phyloP scores from a whole-genome alignment of 2,329 filamentous ascomycete genomes.

The Claviceps arundinis region DNA sequence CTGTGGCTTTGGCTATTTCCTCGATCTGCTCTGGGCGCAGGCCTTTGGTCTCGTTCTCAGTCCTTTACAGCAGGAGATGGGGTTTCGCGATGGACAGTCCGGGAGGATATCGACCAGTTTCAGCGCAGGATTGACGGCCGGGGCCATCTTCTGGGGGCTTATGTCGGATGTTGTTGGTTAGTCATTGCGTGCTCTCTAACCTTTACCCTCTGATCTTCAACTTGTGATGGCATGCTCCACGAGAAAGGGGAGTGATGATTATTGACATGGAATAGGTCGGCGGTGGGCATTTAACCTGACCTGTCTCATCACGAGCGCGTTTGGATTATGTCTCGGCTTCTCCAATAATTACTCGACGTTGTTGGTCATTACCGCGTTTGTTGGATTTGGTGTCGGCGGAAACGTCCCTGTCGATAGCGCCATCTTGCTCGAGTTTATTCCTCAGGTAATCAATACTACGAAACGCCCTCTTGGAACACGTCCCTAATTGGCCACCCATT shows the following conservation, averaged over 20 bases:
- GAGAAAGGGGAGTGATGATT: too few species aligned
- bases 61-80: conserved; percentile 42
- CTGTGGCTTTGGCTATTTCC: conserved; percentile 40
- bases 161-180: conserved; percentile 35
- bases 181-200: background rate
- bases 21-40: conserved; percentile 45
- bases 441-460: conserved; percentile 13
- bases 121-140: conserved; percentile 28
- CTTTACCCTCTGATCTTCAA: too few species aligned
- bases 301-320: conserved; percentile 38
- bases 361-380: conserved; percentile 38
- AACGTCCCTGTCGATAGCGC: conserved; percentile 44
- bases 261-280: conserved; percentile 17
- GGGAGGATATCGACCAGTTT: conserved; percentile 41
- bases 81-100: conserved; percentile 26
- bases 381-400: conserved; percentile 38
- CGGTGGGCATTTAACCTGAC: conserved; percentile 46
- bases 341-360: conserved; percentile 36
- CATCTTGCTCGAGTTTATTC: conserved; percentile 42
- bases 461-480: too few species aligned
- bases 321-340: conserved; percentile 37
- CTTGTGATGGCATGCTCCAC: too few species aligned
- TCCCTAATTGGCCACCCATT: too few species aligned
- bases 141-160: conserved; percentile 42
- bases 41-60: conserved; percentile 41